These are phyloP conservation scores for Escallonia herrerae DNA, from an alignment of 129 eudicot species.

Conservation along the genomic window DNA sequence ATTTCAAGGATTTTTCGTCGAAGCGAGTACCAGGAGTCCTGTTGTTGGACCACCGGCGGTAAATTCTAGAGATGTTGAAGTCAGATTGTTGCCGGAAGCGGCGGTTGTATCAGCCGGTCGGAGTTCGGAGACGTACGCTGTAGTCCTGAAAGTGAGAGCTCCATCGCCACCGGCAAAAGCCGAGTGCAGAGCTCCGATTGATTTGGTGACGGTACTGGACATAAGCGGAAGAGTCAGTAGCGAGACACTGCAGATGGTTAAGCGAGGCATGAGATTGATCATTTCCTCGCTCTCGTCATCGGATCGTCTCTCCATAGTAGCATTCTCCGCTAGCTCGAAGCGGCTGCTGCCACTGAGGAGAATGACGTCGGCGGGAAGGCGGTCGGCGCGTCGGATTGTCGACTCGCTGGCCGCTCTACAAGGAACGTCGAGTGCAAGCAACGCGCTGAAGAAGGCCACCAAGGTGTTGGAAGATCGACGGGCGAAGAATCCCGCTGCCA, in stretches of 20 bases:
- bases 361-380: conserved; percentile 60
- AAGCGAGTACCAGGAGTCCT: conserved; percentile 12
- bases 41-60: not conserved
- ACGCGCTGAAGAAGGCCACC: conserved; percentile 68
- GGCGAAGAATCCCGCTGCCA: conserved; percentile 49
- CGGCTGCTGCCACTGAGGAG: conserved; percentile 63
- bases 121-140: conserved; percentile 46
- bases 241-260: conserved; percentile 47
- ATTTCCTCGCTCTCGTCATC: conserved; percentile 57
- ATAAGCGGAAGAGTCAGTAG: conserved; percentile 43
- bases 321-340: conserved; percentile 69
- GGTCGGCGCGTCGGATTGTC: conserved; percentile 70
- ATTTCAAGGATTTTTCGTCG: conserved; percentile 53
- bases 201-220: conserved; percentile 72
- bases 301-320: conserved; percentile 83
- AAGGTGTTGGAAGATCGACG: conserved; percentile 82
- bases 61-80: conserved; percentile 24
- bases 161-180: conserved; percentile 30
- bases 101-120: conserved; percentile 58
- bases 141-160: conserved; percentile 52
- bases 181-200: conserved; percentile 51
- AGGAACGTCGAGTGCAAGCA: conserved; percentile 42
- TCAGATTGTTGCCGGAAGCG: conserved; percentile 44
- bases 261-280: conserved; percentile 52
- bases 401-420: conserved; percentile 54